Evolutionary conservation across 2,329 filamentous ascomycete genomes (phyloP).

Genomic region (Epichloe bromicola): DNA sequence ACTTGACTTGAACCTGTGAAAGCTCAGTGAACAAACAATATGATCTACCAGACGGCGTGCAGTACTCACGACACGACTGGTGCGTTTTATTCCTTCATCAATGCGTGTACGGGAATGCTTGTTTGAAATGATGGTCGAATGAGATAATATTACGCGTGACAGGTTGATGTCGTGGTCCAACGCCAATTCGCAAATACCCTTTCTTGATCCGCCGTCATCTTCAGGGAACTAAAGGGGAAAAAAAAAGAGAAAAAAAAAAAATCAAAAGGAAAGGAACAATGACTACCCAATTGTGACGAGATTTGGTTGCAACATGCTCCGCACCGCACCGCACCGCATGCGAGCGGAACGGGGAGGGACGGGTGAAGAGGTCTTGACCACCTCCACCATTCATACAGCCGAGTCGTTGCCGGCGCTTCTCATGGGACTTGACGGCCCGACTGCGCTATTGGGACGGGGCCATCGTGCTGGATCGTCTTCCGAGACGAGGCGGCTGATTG

Average conservation of each 20-base stretch:
- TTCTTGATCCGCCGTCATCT: background rate
- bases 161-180: background rate
- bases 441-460: background rate
- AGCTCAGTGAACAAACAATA: too few species aligned
- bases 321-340: background rate
- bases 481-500: conserved; percentile 4
- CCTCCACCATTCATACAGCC: conserved; percentile 18
- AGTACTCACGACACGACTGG: too few species aligned
- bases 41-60: too few species aligned
- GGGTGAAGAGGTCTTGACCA: background rate
- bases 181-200: background rate
- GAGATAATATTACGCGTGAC: background rate
- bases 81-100: background rate
- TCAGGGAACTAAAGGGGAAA: too few species aligned
- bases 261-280: background rate
- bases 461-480: background rate
- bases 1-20: background rate
- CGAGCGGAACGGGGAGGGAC: background rate
- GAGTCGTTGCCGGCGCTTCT: conserved; percentile 11
- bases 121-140: background rate
- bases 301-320: background rate
- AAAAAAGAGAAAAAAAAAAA: too few species aligned
- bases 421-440: background rate
- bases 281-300: background rate
- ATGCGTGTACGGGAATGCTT: background rate